These are phyloP conservation scores for Pichia eremophila DNA, from an alignment of 805 yeast genomes.

Conservation along the genomic window DNA sequence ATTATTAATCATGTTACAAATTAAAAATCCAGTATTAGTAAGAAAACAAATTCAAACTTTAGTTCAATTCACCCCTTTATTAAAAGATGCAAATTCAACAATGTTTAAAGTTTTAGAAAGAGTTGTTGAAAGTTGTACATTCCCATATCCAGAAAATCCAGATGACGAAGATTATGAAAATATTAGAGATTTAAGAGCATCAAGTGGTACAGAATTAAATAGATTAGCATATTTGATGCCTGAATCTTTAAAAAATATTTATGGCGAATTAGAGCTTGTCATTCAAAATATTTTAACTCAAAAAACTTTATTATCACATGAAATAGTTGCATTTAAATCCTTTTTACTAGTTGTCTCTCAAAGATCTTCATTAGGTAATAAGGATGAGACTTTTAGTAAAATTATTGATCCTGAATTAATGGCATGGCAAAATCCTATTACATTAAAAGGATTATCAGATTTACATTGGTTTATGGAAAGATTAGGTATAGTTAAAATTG, in stretches of 20 bases:
- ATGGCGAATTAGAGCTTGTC: constrained; percentile 73
- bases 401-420: constrained; percentile 89
- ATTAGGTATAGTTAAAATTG: constrained; percentile 87
- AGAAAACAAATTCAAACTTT: constrained; percentile 84
- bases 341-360: constrained; percentile 88
- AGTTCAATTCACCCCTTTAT: constrained; percentile 86
- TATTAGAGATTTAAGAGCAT: constrained; percentile 78
- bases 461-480: constrained; percentile 98
- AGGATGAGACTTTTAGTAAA: constrained; percentile 62
- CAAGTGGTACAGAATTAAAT: constrained; percentile 91
- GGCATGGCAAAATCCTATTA: constrained; percentile 89
- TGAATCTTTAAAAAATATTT: constrained; percentile 71
- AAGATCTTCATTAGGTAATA: constrained; percentile 64
- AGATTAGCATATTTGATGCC: constrained; percentile 94
- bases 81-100: constrained; percentile 64
- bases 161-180: constrained; percentile 66
- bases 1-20: constrained; percentile 61
- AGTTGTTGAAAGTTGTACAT: constrained; percentile 74
- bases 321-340: constrained; percentile 87
- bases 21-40: constrained; percentile 70
- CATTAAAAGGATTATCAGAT: constrained; percentile 81
- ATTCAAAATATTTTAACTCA: constrained; percentile 61
- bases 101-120: constrained; percentile 82
- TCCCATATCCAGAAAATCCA: constrained; percentile 54
- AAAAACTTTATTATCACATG: constrained; percentile 76